Base-by-base conservation (phyloP, 371 early-diverging fungal species). In the Mucor circinelloides region DNA sequence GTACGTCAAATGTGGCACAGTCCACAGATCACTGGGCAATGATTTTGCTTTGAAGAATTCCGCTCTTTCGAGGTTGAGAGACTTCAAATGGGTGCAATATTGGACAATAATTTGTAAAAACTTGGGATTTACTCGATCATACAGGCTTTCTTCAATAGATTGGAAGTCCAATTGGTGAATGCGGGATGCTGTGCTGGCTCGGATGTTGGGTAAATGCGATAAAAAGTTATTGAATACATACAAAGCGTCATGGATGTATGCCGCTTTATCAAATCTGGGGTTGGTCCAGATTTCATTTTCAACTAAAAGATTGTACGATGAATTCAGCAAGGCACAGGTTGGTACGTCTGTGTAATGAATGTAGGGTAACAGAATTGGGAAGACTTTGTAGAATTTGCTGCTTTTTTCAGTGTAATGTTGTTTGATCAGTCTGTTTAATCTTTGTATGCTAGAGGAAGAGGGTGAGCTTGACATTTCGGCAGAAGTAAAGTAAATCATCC, bases 211-310 rank as follows among this genome's bases (percentile, higher is more conserved):
- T 21, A 79, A 42, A 3, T 62, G 44, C 27, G 48, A 25, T 9
- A 79, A 27, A 19, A 79, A 75, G 7, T 62, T 63, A 50, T 77
- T 76, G 66, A 77, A 63, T 32, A 74, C 27, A 21, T 70, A 67
- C 4, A 77, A 58, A 1, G 63, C 55, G 30, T 71, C 69, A 19
- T 73, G 67, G 2, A 73, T 44, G 55, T 71, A 58, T 6, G 69
- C 55, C 1, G 36, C 10, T 32, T 59, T 36, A 13, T 59, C 19
- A 40, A 68, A 68, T n/a, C 54, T 28, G 28, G 69, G 69, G 19
- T 44, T 13, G 13, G 52, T 40, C 59, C 63, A 68, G 5, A 68
- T 7, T 2, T 0, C 0, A 13, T 48, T 25, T n/a, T 8, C 5
- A 2, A 44, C 38, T 1, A 30, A 6, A 3, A n/a, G 2, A n/a